Evolutionary conservation across 345 rosid species (phyloP).

Genomic region (Firmiana major): DNA sequence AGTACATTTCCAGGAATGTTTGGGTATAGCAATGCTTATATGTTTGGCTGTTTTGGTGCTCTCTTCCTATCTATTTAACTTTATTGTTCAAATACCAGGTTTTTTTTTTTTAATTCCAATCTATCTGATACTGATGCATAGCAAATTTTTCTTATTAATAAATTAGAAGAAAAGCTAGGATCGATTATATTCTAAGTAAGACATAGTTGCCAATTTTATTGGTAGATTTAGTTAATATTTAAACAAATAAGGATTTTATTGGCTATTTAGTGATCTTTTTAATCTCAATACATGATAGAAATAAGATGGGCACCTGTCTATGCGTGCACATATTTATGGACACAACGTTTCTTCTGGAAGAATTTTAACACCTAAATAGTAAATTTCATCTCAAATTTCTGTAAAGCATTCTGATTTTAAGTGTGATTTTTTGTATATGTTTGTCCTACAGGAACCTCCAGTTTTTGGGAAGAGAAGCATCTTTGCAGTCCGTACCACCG

Average conservation of each 20-base stretch:
- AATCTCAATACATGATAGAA: too few species aligned
- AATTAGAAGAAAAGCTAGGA: not conserved
- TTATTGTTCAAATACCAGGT: not conserved
- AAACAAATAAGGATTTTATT: not conserved
- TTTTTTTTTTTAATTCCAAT: not conserved
- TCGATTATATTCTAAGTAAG: not conserved
- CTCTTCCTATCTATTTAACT: not conserved
- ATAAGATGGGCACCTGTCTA: too few species aligned
- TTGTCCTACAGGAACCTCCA: conserved; percentile 76
- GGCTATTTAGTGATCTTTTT: not conserved
- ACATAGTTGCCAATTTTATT: not conserved
- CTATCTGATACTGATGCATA: not conserved
- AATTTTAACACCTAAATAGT: not conserved
- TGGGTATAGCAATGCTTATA: not conserved
- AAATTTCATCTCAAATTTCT: not conserved
- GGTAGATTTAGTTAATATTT: not conserved
- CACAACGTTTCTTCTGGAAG: not conserved
- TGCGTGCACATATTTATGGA: not conserved
- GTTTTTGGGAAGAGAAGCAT: conserved; percentile 85
- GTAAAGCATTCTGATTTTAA: not conserved
- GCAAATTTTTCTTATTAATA: not conserved
- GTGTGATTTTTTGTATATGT: not conserved
- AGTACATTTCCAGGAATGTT: conserved; percentile 27
- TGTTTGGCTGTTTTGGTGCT: not conserved
- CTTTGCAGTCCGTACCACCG: conserved; percentile 63